Evolutionary conservation across 1,284 basidiomycete species (phyloP), one percentile per base, ranked within the genome.

Genomic region (Gymnopus androsaceus): DNA sequence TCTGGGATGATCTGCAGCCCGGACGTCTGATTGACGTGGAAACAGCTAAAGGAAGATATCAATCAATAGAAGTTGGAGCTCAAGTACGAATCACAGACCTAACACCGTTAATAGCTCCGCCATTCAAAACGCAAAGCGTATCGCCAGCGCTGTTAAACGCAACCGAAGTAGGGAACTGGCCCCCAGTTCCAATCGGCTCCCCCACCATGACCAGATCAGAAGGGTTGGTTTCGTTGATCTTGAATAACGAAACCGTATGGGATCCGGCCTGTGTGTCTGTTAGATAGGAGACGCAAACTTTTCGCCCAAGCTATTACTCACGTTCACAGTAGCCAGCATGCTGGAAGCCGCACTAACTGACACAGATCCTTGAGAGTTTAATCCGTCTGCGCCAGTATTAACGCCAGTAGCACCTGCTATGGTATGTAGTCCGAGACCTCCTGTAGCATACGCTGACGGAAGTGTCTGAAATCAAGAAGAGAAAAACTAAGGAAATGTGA

Each of bases 161-260:
- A n/a, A 79, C 58, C 0, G 76, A 76, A 52, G 79, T 67, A 8
- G 79, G 79, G 68, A 80, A 80, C 51, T 81, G 73, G 17, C 79
- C 77, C 3, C 72, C 75, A 23, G 68, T 72, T 11, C 68, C 67
- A 4, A 75, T 66, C 11, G 77, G 75, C 46, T 66, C 63, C 4
- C 78, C 79, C 27, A 80, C 64, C 66, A 72, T 67, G 14, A 63
- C 63, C 23, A 80, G 62, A 42, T 69, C 63, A 5, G 73, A 70
- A 0, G 79, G 76, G 58, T 75, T 66, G 21, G 61, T 66, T 4
- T 72, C 67, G 62, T 79, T 67, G 64, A 80, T 76, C 41, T 62
- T 63, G 66, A 80, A 80, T 56, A 77, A 63, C 5, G 76, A 70
- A 11, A 79, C 61, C 0, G 77, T 80, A 64, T 77, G 76, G 3